phyloP scores from a whole-genome alignment of 2,329 filamentous ascomycete genomes.

The Blastomyces parvus region DNA sequence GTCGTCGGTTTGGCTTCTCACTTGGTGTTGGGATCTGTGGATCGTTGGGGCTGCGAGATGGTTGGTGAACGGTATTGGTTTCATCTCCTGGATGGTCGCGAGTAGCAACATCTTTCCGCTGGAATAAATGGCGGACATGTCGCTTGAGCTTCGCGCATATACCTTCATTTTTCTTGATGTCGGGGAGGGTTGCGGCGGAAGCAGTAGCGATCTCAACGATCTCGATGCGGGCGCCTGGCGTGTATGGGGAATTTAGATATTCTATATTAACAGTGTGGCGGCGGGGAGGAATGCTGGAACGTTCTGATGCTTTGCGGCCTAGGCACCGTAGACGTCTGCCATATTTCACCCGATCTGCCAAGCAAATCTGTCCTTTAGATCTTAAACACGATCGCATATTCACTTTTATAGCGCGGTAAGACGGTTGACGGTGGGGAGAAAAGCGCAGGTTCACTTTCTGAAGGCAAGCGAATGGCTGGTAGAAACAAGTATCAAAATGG shows the following conservation, averaged over 20 bases:
- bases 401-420: neutral
- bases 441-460: neutral
- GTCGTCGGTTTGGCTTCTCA: neutral
- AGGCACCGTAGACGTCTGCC: neutral
- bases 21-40: neutral
- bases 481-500: neutral
- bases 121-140: neutral
- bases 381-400: neutral
- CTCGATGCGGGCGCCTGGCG: neutral
- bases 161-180: neutral
- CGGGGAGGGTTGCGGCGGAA: neutral
- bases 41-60: neutral
- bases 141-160: neutral
- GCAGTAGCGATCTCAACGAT: neutral
- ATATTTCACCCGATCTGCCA: neutral
- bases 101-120: neutral
- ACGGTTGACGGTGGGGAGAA: neutral
- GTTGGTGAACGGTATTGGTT: neutral
- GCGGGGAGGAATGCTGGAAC: neutral
- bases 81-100: neutral
- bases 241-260: neutral
- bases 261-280: neutral
- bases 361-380: neutral
- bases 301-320: neutral
- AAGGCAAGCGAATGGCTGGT: neutral